These are phyloP conservation scores for Chytriomyces confervae DNA, from an alignment of 192 early-diverging fungal genomes.

Conservation along the genomic window DNA sequence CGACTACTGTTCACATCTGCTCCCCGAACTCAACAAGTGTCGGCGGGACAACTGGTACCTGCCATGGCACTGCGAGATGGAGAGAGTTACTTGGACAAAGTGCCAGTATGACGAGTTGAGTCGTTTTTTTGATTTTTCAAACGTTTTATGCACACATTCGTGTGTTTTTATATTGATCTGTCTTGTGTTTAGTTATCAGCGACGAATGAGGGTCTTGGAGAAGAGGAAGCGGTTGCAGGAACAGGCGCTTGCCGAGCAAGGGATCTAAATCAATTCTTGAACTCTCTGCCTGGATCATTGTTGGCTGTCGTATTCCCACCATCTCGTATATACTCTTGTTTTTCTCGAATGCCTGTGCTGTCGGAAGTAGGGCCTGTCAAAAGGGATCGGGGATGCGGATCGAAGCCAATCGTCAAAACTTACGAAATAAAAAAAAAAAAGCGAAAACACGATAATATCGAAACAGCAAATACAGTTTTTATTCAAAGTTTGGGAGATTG, in stretches of 20 bases:
- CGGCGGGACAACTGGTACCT: slow-evolving; percentile 80
- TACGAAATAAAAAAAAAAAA: neutral
- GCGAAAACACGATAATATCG: too few species aligned
- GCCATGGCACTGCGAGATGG: slow-evolving; percentile 93
- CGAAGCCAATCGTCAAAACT: neutral
- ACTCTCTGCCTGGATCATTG: neutral
- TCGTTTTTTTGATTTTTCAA: slow-evolving; percentile 67
- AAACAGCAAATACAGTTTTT: neutral
- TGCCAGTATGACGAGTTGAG: slow-evolving; percentile 92
- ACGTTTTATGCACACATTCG: slow-evolving; percentile 58
- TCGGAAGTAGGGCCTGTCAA: neutral
- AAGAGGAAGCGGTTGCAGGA: slow-evolving; percentile 44
- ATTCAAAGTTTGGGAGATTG: slow-evolving; percentile 44
- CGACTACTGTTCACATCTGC: slow-evolving; percentile 93
- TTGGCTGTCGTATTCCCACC: too few species aligned
- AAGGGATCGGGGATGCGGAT: neutral
- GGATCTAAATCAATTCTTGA: neutral
- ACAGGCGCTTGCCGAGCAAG: slow-evolving; percentile 1
- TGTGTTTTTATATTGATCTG: neutral
- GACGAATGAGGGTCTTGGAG: slow-evolving; percentile 45
- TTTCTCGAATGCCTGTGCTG: too few species aligned
- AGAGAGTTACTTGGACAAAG: slow-evolving; percentile 87
- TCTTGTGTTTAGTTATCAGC: slow-evolving; percentile 35
- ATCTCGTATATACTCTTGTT: too few species aligned
- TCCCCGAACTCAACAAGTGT: slow-evolving; percentile 92